A percentile compares a stretch with the other conserved stretches of the same genome.
Conservation (phyloP, 768 basidiomycete species). For the Tylopilus rubrobrunneus region DNA sequence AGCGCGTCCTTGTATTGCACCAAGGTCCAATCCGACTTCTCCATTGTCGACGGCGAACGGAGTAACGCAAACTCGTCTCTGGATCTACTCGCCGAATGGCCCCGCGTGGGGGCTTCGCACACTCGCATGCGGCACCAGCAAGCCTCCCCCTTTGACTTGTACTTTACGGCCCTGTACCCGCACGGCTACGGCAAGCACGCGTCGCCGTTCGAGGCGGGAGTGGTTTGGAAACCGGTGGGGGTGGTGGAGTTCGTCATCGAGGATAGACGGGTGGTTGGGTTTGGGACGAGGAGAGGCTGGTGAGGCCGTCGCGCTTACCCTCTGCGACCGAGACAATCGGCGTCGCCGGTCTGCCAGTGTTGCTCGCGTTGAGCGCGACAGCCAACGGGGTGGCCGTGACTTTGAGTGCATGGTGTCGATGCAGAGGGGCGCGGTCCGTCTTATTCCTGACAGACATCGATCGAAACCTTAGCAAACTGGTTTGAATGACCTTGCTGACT, state of each 20-base stretch:
- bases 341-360: too few species aligned
- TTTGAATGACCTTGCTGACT: too few species aligned
- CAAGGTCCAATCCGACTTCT: constrained; percentile 27
- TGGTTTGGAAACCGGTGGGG: background rate
- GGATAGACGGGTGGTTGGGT: constrained; percentile 27
- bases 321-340: too few species aligned
- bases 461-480: too few species aligned
- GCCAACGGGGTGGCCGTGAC: too few species aligned
- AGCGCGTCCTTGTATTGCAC: constrained; percentile 22
- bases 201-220: constrained; percentile 30
- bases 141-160: constrained; percentile 19
- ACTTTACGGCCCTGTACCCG: constrained; percentile 30
- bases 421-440: too few species aligned
- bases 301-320: too few species aligned
- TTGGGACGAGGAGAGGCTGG: too few species aligned
- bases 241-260: constrained; percentile 24
- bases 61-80: background rate
- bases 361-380: too few species aligned
- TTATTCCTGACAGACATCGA: too few species aligned
- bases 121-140: constrained; percentile 25
- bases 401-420: too few species aligned
- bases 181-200: constrained; percentile 36
- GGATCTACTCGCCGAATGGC: constrained; percentile 32
- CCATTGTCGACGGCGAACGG: constrained; percentile 20
- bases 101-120: constrained; percentile 37